A percentile compares a stretch with the other conserved stretches of the same genome.
These are phyloP conservation scores for Collybia sordida DNA, from an alignment of 768 basidiomycete genomes.

Conservation along the genomic window DNA sequence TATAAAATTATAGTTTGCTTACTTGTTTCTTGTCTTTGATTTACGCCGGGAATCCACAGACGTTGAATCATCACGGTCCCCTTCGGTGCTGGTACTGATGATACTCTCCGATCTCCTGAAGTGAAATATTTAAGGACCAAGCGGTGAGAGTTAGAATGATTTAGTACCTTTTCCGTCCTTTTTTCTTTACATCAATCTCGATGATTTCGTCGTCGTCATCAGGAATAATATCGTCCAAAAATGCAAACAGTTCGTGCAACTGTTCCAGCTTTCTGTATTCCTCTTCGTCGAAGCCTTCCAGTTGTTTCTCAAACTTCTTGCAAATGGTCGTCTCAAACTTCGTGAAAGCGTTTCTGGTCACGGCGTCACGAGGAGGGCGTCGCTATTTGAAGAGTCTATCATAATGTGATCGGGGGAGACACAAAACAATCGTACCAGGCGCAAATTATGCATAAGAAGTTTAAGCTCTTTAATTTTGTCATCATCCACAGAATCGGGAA, in stretches of 20 bases:
- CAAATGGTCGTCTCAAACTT: constrained; percentile 66
- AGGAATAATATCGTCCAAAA: constrained; percentile 71
- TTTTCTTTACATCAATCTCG: constrained; percentile 37
- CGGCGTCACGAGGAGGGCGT: constrained; percentile 50
- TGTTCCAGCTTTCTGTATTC: constrained; percentile 66
- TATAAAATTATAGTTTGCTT: constrained; percentile 15
- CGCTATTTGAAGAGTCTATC: constrained; percentile 23
- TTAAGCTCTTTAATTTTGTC: constrained; percentile 64
- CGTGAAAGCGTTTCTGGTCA: constrained; percentile 64
- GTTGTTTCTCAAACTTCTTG: constrained; percentile 72
- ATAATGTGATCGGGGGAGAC: not conserved
- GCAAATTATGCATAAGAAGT: constrained; percentile 59
- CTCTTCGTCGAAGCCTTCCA: constrained; percentile 71
- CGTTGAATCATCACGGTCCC: constrained; percentile 28
- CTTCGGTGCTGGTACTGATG: constrained; percentile 41
- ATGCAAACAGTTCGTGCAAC: constrained; percentile 64
- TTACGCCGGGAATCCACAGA: constrained; percentile 31
- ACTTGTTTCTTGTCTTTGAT: constrained; percentile 41
- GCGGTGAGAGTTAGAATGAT: not conserved
- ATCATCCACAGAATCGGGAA: constrained; percentile 73
- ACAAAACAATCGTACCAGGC: constrained; percentile 39
- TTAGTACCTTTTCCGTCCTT: constrained; percentile 47
- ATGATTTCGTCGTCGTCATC: constrained; percentile 59
- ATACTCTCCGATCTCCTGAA: constrained; percentile 62
- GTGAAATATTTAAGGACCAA: not conserved